Percentiles rank a stretch among this genome's conserved stretches.
These are phyloP conservation scores for Zopfia rhizophila DNA, from an alignment of 2,329 filamentous ascomycete species.

Conservation along the genomic window DNA sequence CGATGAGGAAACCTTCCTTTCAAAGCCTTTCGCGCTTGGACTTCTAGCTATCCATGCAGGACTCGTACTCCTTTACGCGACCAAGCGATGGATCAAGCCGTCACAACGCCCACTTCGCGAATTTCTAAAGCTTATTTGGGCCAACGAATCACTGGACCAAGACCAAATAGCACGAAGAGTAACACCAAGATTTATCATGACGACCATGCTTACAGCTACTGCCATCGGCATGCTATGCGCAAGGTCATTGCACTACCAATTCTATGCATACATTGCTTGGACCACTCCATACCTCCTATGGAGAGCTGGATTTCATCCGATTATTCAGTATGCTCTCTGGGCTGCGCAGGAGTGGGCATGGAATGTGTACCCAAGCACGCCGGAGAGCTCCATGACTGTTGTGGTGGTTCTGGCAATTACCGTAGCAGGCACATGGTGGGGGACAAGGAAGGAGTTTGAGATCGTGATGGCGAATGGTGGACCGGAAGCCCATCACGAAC, in stretches of 20 bases:
- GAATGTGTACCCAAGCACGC: constrained; percentile 91
- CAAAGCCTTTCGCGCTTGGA: constrained; percentile 71
- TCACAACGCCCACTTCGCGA: constrained; percentile 67
- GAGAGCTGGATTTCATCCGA: constrained; percentile 75
- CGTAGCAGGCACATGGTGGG: constrained; percentile 71
- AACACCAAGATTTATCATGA: constrained; percentile 78
- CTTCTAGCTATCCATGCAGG: constrained; percentile 73
- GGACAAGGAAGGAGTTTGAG: constrained; percentile 59
- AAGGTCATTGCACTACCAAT: constrained; percentile 91
- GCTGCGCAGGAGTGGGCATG: constrained; percentile 88
- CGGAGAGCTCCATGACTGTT: constrained; percentile 71
- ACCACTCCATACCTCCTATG: constrained; percentile 87
- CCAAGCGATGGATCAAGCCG: constrained; percentile 77
- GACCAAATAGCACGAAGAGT: constrained; percentile 66
- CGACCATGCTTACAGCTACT: constrained; percentile 79
- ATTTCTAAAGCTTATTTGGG: constrained; percentile 63
- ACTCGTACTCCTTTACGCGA: constrained; percentile 74
- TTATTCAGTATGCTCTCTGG: constrained; percentile 76
- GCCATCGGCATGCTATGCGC: constrained; percentile 85
- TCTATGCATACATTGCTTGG: constrained; percentile 93
- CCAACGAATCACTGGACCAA: constrained; percentile 61
- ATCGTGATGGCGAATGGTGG: constrained; percentile 34
- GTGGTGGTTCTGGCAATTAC: constrained; percentile 76
- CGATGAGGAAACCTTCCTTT: constrained; percentile 83
- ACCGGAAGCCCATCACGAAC: constrained; percentile 35